Base-by-base conservation (phyloP, 441 rosid species). In the Corymbia citriodora region DNA sequence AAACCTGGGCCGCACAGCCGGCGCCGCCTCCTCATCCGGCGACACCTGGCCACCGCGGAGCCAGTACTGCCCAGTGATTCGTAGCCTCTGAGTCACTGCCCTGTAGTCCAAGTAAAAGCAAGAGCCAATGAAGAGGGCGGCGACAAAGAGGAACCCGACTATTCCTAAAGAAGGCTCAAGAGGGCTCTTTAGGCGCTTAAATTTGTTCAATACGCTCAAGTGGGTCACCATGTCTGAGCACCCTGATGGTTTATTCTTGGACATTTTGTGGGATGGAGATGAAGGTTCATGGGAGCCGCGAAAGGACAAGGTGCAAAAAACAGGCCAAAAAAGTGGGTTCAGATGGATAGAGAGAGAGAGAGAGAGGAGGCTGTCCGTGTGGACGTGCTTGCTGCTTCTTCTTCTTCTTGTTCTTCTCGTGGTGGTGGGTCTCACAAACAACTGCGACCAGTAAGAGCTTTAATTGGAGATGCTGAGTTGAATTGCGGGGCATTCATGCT, bases 41-140 rank as follows among this genome's bases (percentile, higher is more conserved):
- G 86, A 52, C 68, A 27, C n/a, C 92, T 21, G 19, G 92, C 81
- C 29, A 92, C 61, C 3, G 90, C 88, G 68, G 95, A 90, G 74
- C 91, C 96, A 90, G 95, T 92, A 54, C 93, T 83, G 91, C 93
- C 94, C 88, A 94, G 93, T 86, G 91, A 72, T 33, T 74, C 49
- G 91, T 48, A 90, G 88, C 59, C 90, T 88, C 55, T 36, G 90
- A 79, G 90, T 92, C 31, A 91, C 90, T 57, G 93, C 92, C 90
- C 93, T 92, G 94, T 93, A 95, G 92, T 97, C 98, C 92, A 95
- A 94, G 95, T 95, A 98, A 93, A 96, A 94, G 92, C 97, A 95
- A 90, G 95, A 94, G 82, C 93, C 93, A 92, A 97, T 90, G 79
- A 96, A 93, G 91, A 94, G 93, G 88, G 95, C 89, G 36, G 95